phyloP scores from a whole-genome alignment of 768 basidiomycete species.

The Clitopilus hobsonii region DNA sequence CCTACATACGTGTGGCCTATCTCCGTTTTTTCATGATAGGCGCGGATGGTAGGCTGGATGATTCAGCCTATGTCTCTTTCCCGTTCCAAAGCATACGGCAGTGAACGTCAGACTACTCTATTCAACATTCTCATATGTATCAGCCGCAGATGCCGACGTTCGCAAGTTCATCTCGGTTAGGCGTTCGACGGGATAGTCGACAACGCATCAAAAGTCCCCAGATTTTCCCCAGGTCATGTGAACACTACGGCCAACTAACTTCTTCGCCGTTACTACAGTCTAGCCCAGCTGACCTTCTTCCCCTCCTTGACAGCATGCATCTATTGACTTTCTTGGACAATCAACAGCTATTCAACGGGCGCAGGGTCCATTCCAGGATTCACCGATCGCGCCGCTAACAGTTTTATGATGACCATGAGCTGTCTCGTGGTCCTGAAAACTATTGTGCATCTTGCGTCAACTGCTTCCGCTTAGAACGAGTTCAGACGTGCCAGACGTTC shows the following conservation, averaged over 20 bases:
- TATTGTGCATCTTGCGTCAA: neutral
- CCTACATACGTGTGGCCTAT: too few relatives aligned
- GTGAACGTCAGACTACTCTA: too few relatives aligned
- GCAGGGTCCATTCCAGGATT: neutral
- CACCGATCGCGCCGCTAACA: neutral
- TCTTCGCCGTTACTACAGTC: neutral
- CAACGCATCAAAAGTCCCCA: neutral
- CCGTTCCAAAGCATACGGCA: too few relatives aligned
- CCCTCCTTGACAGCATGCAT: neutral
- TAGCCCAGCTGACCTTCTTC: neutral
- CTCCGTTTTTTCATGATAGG: too few relatives aligned
- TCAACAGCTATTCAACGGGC: neutral
- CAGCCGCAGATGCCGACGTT: neutral
- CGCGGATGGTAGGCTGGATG: too few relatives aligned
- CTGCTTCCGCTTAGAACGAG: neutral
- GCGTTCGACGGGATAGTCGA: neutral
- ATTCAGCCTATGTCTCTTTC: too few relatives aligned
- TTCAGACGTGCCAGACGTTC: neutral
- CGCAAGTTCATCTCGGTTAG: neutral
- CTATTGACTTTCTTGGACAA: neutral
- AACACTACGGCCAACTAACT: neutral
- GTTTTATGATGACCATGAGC: neutral
- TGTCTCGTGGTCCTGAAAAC: neutral
- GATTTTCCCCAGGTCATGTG: neutral
- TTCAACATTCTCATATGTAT: too few relatives aligned